Conservation (phyloP, 305 asterid species). For the Petunia hybrid region DNA sequence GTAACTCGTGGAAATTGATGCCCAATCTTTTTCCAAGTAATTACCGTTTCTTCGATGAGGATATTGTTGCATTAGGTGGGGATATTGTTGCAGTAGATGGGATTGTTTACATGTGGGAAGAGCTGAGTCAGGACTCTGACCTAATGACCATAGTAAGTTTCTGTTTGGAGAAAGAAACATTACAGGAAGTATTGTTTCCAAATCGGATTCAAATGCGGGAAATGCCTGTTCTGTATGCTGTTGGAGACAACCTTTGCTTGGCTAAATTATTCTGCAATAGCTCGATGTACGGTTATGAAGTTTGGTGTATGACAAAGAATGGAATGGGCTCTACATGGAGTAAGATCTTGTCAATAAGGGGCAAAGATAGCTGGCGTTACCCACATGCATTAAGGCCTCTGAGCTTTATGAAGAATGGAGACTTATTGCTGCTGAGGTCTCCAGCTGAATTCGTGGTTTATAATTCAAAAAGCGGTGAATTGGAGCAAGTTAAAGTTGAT, state of each 20-base stretch:
- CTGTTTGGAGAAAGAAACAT: not conserved
- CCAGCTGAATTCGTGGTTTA: not conserved
- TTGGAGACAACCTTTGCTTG: not conserved
- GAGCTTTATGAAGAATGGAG: not conserved
- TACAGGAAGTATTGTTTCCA: not conserved
- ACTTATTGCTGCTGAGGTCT: not conserved
- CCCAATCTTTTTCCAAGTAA: not conserved
- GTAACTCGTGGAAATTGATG: not conserved
- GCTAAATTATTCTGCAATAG: not conserved
- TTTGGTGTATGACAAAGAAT: not conserved
- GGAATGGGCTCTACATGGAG: not conserved
- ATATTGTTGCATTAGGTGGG: too few relatives aligned
- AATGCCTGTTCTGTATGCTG: not conserved
- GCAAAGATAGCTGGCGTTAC: not conserved
- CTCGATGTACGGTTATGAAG: not conserved
- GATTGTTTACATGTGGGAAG: not conserved
- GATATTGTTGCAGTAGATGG: not conserved
- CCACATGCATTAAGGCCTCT: not conserved
- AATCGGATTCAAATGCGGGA: not conserved
- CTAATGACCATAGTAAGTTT: not conserved
- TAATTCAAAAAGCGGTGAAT: not conserved
- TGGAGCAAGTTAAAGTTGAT: not conserved
- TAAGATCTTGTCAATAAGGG: not conserved
- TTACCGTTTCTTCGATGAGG: not conserved
- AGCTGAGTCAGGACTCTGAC: too few relatives aligned